Evolutionary conservation across 2,329 filamentous ascomycete species (phyloP), one percentile per base, ranked within the genome.

Genomic region (Periconia digitata): DNA sequence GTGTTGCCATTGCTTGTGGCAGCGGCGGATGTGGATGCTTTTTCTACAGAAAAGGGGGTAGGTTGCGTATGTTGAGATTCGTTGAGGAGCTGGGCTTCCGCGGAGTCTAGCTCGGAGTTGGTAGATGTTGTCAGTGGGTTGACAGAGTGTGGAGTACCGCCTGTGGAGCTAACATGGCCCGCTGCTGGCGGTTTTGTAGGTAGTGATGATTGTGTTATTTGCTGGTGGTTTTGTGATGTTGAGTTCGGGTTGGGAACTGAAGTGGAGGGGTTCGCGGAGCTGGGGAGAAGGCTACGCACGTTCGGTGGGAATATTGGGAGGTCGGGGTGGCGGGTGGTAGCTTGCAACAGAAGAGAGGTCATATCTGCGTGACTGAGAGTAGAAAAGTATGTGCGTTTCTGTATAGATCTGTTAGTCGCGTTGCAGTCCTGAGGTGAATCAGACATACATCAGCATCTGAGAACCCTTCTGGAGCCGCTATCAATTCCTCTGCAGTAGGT

Each of bases 301-400:
- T 70, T 70, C 34, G 70, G 68, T n/a, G 75, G 66, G 55, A 89
- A 90, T 44, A 91, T 74, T 5, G 85, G 82, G 6, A 91, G 73
- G 44, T 84, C 79, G 2, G 87, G 85, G 51, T 87, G 78, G 2
- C 82, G 69, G 40, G 80, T 79, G 22, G 81, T 82, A 49, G 84
- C 78, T 53, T 81, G 79, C 49, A 89, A 75, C 29, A 90, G 74
- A 22, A 90, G 76, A 44, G 81, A 80, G 40, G 90, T 80, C 1
- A 92, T 76, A 34, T 84, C 76, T 8, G 77, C 70, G 54, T 83
- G 81, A 2, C 86, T 74, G 23, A 90, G 76, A 12, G 77, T 77
- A 0, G 78, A 78, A 44, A 91, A 76, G 63, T 89, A 89, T 24
- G 76, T 73, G 35, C 80, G 79, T 75, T 82, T 85, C 77, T 88